Evolutionary conservation across 106 monocot genomes (phyloP), one percentile per base, ranked within the genome.

Genomic region (Posidonia australis): DNA sequence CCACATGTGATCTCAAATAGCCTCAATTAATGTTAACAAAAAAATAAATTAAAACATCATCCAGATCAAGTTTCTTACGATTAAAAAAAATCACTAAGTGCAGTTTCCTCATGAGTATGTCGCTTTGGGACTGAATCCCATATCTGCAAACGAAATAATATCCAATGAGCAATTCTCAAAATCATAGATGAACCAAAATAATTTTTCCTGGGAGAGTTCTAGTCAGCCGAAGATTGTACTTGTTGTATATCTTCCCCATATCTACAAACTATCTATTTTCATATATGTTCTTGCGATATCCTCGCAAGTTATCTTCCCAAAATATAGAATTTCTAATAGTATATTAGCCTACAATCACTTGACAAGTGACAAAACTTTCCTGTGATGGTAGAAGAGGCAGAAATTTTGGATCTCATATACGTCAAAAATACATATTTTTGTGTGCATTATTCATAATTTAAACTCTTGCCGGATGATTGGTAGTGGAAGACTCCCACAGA

Each of bases 231-330:
- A 63, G 20, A 9, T 18, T 16, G 17, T 67, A 87, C 94, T 87
- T 98, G 90, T 44, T 98, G 96, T 73, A 98, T 85, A 68, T 98
- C 96, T 80, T 85, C 96, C 67, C 90, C n/a, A n/a, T n/a, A n/a
- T n/a, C n/a, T n/a, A n/a, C n/a, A n/a, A n/a, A n/a, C n/a, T n/a
- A n/a, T n/a, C n/a, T n/a, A n/a, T n/a, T n/a, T n/a, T n/a, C n/a
- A n/a, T n/a, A n/a, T n/a, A n/a, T n/a, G n/a, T n/a, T n/a, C n/a
- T n/a, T n/a, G n/a, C n/a, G n/a, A n/a, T n/a, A n/a, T n/a, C n/a
- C n/a, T n/a, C n/a, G n/a, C n/a, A n/a, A n/a, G n/a, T n/a, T n/a
- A n/a, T n/a, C n/a, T n/a, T n/a, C n/a, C n/a, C n/a, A n/a, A n/a
- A n/a, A n/a, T n/a, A n/a, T n/a, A n/a, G n/a, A n/a, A n/a, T n/a